These are phyloP conservation scores for Neurospora hispaniola DNA, from an alignment of 495 filamentous ascomycete species.

Conservation along the genomic window DNA sequence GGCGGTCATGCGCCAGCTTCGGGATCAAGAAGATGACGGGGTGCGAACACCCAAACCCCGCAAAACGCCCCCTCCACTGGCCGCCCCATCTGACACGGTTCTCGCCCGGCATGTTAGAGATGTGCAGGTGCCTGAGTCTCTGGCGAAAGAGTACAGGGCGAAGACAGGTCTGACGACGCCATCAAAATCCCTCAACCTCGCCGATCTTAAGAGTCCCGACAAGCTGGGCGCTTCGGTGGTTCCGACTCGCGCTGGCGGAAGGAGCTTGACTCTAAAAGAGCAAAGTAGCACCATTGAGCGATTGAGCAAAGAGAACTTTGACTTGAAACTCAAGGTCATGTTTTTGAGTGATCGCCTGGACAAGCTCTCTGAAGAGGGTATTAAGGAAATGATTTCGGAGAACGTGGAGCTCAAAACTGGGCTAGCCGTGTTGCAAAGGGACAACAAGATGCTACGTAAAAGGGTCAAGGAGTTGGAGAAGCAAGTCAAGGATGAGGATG, in stretches of 20 bases:
- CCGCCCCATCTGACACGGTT: constrained; percentile 72
- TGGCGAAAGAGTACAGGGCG: constrained; percentile 69
- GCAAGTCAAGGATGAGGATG: constrained; percentile 62
- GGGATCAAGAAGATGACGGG: constrained; percentile 15
- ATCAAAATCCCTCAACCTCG: constrained; percentile 39
- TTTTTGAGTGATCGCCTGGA: constrained; percentile 89
- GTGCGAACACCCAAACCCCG: constrained; percentile 39
- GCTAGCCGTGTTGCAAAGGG: constrained; percentile 75
- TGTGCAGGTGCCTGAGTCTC: constrained; percentile 79
- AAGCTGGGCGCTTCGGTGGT: constrained; percentile 30
- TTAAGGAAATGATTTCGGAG: constrained; percentile 94
- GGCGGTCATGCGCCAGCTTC: constrained; percentile 3
- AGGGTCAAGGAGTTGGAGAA: constrained; percentile 79
- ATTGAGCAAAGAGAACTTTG: constrained; percentile 92
- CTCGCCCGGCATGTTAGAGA: constrained; percentile 80
- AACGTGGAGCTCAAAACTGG: constrained; percentile 92
- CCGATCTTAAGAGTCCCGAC: constrained; percentile 39
- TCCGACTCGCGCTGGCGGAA: constrained; percentile 52
- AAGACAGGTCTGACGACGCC: constrained; percentile 45
- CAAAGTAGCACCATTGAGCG: constrained; percentile 95
- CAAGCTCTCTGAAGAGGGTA: constrained; percentile 86
- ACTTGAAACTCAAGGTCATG: constrained; percentile 94
- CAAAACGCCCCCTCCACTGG: constrained; percentile 32
- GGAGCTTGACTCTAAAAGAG: constrained; percentile 87
- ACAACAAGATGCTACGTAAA: constrained; percentile 69